phyloP scores from a whole-genome alignment of 805 yeast species.

The Starmerella kuoi region DNA sequence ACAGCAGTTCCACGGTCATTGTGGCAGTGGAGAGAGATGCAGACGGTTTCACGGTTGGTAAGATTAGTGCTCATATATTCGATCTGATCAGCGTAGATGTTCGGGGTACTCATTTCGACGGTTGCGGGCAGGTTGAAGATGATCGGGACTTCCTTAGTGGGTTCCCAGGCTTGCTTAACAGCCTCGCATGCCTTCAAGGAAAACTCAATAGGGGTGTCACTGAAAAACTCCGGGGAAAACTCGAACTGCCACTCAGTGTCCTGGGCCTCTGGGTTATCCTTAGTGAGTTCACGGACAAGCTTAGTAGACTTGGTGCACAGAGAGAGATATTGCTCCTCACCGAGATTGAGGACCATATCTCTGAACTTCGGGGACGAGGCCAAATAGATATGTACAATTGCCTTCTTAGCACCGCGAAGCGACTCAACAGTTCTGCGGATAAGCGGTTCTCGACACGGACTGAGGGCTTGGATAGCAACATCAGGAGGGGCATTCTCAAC shows the following conservation, averaged over 20 bases:
- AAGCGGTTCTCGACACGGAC: constrained; percentile 66
- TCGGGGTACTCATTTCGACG: constrained; percentile 71
- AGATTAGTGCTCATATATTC: constrained; percentile 57
- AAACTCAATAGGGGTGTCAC: constrained; percentile 55
- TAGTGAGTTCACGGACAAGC: constrained; percentile 53
- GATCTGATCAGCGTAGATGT: constrained; percentile 72
- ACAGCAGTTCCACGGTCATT: constrained; percentile 81
- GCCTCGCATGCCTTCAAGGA: constrained; percentile 59
- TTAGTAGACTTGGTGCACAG: constrained; percentile 53
- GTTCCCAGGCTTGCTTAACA: constrained; percentile 64
- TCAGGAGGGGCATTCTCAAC: constrained; percentile 64
- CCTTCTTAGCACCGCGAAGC: constrained; percentile 59
- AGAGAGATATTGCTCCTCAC: constrained; percentile 43
- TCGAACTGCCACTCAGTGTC: constrained; percentile 62
- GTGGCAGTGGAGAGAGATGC: constrained; percentile 70
- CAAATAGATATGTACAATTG: constrained; percentile 62
- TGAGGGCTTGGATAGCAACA: constrained; percentile 61
- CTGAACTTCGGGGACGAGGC: constrained; percentile 69
- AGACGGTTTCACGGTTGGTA: constrained; percentile 53
- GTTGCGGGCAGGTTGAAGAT: constrained; percentile 78
- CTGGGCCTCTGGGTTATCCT: constrained; percentile 35
- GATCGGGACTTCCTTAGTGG: constrained; percentile 50
- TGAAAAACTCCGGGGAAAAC: constrained; percentile 70
- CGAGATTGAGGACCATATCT: constrained; percentile 53
- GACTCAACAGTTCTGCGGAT: constrained; percentile 62